These are phyloP conservation scores for Hyphopichia fennica DNA, from an alignment of 1,139 yeast genomes.

Conservation along the genomic window DNA sequence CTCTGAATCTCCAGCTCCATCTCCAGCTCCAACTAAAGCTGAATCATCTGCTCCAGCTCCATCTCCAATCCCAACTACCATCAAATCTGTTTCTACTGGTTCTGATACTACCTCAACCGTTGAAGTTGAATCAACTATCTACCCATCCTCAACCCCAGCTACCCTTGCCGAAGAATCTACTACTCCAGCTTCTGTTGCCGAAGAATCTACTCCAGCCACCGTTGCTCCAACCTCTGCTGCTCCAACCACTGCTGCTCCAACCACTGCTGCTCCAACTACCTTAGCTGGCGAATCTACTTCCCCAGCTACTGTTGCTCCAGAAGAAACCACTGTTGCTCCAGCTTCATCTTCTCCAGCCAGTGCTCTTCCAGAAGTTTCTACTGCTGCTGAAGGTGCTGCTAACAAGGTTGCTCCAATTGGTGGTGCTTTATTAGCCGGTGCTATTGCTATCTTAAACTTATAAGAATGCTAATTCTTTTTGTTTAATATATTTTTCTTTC, in stretches of 20 bases:
- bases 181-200: background rate
- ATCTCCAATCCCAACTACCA: background rate
- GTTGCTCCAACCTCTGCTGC: background rate
- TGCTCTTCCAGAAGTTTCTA: conserved; percentile 4
- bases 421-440: conserved; percentile 4
- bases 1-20: conserved; percentile 1
- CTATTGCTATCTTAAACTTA: conserved; percentile 2
- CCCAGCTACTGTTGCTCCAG: conserved; percentile 4
- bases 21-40: background rate
- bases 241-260: conserved; percentile 4
- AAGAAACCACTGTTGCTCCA: background rate
- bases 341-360: conserved; percentile 3
- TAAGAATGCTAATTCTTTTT: background rate
- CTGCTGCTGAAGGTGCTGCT: conserved; percentile 3
- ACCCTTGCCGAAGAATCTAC: conserved; percentile 2
- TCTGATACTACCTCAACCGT: background rate
- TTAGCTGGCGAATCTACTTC: background rate
- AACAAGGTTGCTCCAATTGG: conserved; percentile 1
- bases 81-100: background rate
- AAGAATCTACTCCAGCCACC: conserved; percentile 1
- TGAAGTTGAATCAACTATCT: background rate
- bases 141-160: background rate
- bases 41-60: background rate
- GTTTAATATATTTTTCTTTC: background rate
- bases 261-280: conserved; percentile 4